A percentile compares a stretch with the other conserved stretches of the same genome.
Evolutionary conservation across 805 yeast genomes (phyloP).

Genomic region (Yamadazyma scolyti): DNA sequence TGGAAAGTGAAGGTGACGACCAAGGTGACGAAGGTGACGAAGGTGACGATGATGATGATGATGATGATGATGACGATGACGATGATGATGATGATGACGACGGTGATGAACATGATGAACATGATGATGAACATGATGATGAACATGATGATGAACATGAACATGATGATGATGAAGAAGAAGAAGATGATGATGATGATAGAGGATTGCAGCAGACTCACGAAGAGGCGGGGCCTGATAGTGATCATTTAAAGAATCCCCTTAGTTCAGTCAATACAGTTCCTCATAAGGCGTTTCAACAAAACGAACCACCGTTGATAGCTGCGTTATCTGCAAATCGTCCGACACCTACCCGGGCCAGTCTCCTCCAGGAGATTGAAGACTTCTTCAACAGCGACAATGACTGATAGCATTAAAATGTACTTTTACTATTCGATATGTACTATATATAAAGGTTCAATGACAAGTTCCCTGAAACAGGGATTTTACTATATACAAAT

Average conservation of each 20-base stretch:
- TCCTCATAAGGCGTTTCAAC: no score
- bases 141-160: neutral
- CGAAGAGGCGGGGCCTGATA: neutral
- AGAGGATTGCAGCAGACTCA: no score
- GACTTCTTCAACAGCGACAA: constrained; percentile 14
- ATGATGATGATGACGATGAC: neutral
- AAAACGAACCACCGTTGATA: no score
- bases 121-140: neutral
- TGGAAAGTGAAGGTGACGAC: neutral
- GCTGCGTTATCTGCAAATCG: no score
- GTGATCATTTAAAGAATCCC: neutral
- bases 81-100: no score
- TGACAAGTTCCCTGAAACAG: no score
- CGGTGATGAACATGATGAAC: no score
- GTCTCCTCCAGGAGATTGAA: constrained; percentile 20
- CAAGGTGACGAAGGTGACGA: no score
- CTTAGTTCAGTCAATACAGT: neutral
- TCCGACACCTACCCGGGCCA: no score
- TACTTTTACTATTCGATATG: neutral
- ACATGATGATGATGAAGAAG: neutral
- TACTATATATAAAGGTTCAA: constrained; percentile 3
- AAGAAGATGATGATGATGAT: constrained; percentile 1
- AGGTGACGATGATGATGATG: neutral
- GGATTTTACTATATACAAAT: no score
- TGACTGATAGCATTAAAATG: neutral